Percentiles rank a stretch among this genome's conserved stretches.
These are phyloP conservation scores for Lactifluus subvellereus DNA, from an alignment of 768 basidiomycete species.

Conservation along the genomic window DNA sequence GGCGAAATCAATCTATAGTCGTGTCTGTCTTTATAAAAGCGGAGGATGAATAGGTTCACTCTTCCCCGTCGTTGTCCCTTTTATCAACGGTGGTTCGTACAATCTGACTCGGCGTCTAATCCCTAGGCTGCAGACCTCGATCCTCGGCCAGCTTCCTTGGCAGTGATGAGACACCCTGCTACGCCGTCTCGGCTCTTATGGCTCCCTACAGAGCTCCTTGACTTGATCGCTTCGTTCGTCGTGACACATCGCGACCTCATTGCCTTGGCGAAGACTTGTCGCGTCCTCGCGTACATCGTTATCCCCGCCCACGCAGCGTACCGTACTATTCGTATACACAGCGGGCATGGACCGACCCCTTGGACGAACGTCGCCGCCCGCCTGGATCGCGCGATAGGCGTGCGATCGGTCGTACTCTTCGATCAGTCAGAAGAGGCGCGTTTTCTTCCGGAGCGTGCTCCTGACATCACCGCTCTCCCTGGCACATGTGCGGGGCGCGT, in stretches of 20 bases:
- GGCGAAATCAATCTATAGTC: not conserved
- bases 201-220: constrained; percentile 14
- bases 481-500: not conserved
- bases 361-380: constrained; percentile 10
- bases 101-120: not conserved
- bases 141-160: not conserved
- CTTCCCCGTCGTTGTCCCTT: not conserved
- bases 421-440: constrained; percentile 5
- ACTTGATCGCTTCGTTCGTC: constrained; percentile 8
- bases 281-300: not conserved
- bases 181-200: not conserved
- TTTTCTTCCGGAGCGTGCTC: constrained; percentile 1
- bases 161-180: too few relatives aligned
- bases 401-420: constrained; percentile 9
- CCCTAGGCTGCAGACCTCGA: not conserved
- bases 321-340: constrained; percentile 7
- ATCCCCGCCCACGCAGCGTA: constrained; percentile 18
- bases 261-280: constrained; percentile 9
- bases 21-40: not conserved
- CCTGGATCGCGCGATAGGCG: constrained; percentile 1
- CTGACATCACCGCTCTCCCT: not conserved
- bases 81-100: not conserved
- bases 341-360: not conserved
- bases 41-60: not conserved
- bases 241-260: constrained; percentile 11